A percentile compares a stretch with the other conserved stretches of the same genome.
These are phyloP conservation scores for Leccinum imitatum DNA, from an alignment of 768 basidiomycete genomes.

Conservation along the genomic window DNA sequence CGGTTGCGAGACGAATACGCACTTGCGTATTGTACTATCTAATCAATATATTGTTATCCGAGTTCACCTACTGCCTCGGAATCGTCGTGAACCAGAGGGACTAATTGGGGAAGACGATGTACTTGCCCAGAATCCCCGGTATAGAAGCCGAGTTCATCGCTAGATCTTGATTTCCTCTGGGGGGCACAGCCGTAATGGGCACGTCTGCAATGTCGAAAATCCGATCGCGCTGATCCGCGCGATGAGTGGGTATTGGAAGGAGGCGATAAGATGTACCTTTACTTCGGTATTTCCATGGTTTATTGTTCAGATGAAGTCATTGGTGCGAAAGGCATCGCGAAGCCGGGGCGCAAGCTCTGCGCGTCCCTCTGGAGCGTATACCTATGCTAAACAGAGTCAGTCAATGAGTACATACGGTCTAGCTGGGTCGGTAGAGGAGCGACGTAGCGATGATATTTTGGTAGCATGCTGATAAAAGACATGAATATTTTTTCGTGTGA, in stretches of 20 bases:
- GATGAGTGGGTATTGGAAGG: constrained; percentile 13
- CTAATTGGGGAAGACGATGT: neutral
- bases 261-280: constrained; percentile 22
- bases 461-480: constrained; percentile 29
- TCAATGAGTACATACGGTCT: no score
- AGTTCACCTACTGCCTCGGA: constrained; percentile 49
- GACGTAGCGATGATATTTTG: constrained; percentile 33
- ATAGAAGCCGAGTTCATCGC: constrained; percentile 43
- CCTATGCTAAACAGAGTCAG: constrained; percentile 11
- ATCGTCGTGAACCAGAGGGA: neutral
- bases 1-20: constrained; percentile 14
- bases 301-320: constrained; percentile 43
- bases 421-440: no score
- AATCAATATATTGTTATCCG: constrained; percentile 53
- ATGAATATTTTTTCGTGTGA: constrained; percentile 6
- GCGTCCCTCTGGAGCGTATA: constrained; percentile 40
- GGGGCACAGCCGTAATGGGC: constrained; percentile 41
- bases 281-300: constrained; percentile 40
- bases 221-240: constrained; percentile 37
- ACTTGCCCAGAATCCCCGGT: constrained; percentile 51
- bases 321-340: constrained; percentile 43
- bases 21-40: constrained; percentile 63
- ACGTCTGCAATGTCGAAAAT: constrained; percentile 51
- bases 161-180: constrained; percentile 42
- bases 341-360: constrained; percentile 41